Base-by-base conservation (phyloP, 2,329 filamentous ascomycete species). In the Trichoderma lentiforme region DNA sequence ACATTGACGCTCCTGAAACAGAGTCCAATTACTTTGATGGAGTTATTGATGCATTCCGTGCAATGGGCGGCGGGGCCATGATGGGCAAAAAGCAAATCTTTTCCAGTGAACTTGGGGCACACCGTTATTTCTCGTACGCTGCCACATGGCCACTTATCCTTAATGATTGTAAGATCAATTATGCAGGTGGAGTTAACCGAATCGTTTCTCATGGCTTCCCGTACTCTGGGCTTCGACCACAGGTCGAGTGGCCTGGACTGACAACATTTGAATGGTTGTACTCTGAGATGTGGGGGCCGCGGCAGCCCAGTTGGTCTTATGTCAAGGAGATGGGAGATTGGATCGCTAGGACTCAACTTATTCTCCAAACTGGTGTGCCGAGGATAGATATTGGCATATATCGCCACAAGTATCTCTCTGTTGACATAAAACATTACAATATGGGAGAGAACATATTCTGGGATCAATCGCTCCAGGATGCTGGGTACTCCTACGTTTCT, bases 1-100 rank as follows among this genome's bases (percentile, higher is more conserved):
- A 67, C 32, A 67, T 67, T 36, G 51, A 67, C 34, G 64, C 64
- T 12, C 64, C 64, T n/a, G 64, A 67, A 36, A 67, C 64, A 21
- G 64, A 67, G 32, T 67, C 64, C 5, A 67, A 67, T 24, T 67
- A 67, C 34, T 67, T 67, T 30, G 64, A 67, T 30, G 64, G 64
- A 26, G 64, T 67, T 1, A 67, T 67, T 21, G 64, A 67, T 56
- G 64, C 64, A 2, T 67, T 67, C 12, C 64, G 64, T 18, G 64
- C 64, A 15, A 67, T 67, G 64, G 64, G 64, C 1, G 64, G 64
- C 21, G 64, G 64, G 7, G 64, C 64, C 12, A 57, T 57, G 51
- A 67, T 67, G 64, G 64, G 64, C 14, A 67, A 43, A 15, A 67
- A 58, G 51, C 64, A 67, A 18, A 67, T 67, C n/a, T 67, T 67